phyloP scores from a whole-genome alignment of 345 rosid genomes.

The Fremontodendron californicum region DNA sequence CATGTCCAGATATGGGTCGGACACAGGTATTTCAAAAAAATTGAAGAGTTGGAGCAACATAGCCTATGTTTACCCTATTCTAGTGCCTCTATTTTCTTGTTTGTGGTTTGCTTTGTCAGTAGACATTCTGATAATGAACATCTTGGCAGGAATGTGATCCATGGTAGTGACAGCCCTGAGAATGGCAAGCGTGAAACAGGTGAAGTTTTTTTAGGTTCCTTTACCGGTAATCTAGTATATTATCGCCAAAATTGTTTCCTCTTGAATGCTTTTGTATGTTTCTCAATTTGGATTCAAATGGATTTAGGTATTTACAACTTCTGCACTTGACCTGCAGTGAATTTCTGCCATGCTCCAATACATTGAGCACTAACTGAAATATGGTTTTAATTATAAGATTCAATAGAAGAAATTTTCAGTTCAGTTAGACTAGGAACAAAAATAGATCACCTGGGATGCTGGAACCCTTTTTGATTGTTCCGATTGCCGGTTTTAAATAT shows the following conservation, averaged over 20 bases:
- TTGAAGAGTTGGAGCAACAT: no score
- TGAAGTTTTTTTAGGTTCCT: conserved; percentile 23
- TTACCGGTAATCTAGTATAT: neutral
- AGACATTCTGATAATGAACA: conserved; percentile 20
- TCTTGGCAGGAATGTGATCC: conserved; percentile 77
- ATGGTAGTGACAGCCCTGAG: conserved; percentile 97
- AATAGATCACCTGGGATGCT: neutral
- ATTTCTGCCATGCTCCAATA: neutral
- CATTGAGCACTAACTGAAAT: neutral
- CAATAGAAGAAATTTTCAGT: neutral
- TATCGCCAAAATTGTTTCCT: neutral
- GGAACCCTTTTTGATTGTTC: neutral
- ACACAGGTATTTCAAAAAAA: no score
- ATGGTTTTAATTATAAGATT: neutral
- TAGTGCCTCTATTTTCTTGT: neutral
- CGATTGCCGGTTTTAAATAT: neutral
- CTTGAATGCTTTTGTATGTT: neutral
- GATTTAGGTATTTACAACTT: neutral
- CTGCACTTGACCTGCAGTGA: neutral
- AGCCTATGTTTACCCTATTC: conserved; percentile 5
- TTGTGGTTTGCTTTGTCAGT: neutral
- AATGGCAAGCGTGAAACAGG: conserved; percentile 94
- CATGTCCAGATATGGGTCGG: no score
- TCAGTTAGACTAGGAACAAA: neutral
- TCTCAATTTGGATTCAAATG: neutral